phyloP scores from a whole-genome alignment of 2,329 filamentous ascomycete species.

The Cladosporium sp. region DNA sequence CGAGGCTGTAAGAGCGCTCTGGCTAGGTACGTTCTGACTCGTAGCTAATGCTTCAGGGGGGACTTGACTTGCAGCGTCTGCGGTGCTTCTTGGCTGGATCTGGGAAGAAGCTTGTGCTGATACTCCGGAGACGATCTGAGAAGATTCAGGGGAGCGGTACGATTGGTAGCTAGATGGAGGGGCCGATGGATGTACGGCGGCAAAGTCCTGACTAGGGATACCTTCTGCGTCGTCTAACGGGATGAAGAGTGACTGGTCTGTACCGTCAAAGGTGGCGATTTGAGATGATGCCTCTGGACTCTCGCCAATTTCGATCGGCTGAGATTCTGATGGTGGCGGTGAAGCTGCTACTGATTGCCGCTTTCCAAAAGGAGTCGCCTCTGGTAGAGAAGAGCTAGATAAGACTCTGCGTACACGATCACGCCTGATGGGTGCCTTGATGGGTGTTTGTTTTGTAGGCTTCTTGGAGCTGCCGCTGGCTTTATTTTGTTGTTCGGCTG shows the following conservation, averaged over 20 bases:
- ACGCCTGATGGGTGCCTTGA: neutral
- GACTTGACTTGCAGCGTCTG: neutral
- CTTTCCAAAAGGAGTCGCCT: neutral
- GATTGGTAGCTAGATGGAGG: conserved; percentile 26
- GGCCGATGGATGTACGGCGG: conserved; percentile 18
- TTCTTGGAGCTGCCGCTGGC: neutral
- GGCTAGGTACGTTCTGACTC: no score
- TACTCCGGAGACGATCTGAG: neutral
- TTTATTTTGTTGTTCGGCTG: neutral
- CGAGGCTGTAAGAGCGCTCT: no score
- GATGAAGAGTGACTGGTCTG: conserved; percentile 19
- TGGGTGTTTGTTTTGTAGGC: neutral
- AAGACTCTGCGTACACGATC: neutral
- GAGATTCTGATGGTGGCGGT: neutral
- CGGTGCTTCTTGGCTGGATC: neutral
- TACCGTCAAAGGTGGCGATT: neutral
- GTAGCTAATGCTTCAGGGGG: neutral
- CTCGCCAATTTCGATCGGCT: conserved; percentile 22
- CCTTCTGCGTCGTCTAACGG: neutral
- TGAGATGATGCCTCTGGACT: conserved; percentile 18
- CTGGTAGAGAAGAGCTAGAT: neutral
- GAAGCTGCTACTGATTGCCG: neutral
- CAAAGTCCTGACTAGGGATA: conserved; percentile 3
- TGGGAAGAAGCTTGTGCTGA: neutral
- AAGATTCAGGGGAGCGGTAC: neutral